Conservation (phyloP, 345 rosid species). For the Eutrema heterophyllum region DNA sequence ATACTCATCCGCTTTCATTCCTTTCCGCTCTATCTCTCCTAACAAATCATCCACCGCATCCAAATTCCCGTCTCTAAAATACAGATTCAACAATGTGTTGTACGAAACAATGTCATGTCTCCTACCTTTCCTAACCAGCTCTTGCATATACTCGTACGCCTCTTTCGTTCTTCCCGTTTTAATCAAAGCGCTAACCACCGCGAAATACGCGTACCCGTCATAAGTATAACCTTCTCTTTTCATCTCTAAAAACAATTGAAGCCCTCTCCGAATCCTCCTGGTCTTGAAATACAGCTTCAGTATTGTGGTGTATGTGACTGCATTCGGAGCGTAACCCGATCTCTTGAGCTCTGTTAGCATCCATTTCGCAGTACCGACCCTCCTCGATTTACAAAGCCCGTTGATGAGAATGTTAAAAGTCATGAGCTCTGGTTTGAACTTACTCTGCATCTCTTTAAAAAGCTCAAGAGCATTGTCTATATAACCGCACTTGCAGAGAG, state of each 20-base stretch:
- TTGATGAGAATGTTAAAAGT: conserved; percentile 72
- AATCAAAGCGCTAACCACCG: conserved; percentile 58
- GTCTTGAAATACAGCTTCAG: conserved; percentile 58
- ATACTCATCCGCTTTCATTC: conserved; percentile 62
- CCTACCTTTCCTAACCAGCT: conserved; percentile 42
- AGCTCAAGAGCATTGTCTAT: conserved; percentile 46
- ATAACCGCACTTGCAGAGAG: conserved; percentile 69
- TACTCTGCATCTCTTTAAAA: conserved; percentile 52
- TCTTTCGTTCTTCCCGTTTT: conserved; percentile 51
- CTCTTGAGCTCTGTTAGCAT: conserved; percentile 49
- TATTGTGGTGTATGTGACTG: conserved; percentile 65
- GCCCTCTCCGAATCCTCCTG: conserved; percentile 52
- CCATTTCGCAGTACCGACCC: conserved; percentile 49
- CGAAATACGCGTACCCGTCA: conserved; percentile 75
- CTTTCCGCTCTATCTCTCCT: conserved; percentile 52
- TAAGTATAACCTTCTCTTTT: conserved; percentile 57
- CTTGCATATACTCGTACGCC: conserved; percentile 43
- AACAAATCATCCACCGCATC: conserved; percentile 51
- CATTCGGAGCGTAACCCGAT: conserved; percentile 56
- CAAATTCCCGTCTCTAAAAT: conserved; percentile 52
- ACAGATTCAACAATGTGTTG: conserved; percentile 63
- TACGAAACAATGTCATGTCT: conserved; percentile 66
- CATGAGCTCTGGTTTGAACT: conserved; percentile 44
- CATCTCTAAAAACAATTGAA: conserved; percentile 55
- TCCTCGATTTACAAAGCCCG: conserved; percentile 66